Percentiles rank a stretch among this genome's conserved stretches.
These are phyloP conservation scores for Monascus purpureus DNA, from an alignment of 495 filamentous ascomycete genomes.

Conservation along the genomic window DNA sequence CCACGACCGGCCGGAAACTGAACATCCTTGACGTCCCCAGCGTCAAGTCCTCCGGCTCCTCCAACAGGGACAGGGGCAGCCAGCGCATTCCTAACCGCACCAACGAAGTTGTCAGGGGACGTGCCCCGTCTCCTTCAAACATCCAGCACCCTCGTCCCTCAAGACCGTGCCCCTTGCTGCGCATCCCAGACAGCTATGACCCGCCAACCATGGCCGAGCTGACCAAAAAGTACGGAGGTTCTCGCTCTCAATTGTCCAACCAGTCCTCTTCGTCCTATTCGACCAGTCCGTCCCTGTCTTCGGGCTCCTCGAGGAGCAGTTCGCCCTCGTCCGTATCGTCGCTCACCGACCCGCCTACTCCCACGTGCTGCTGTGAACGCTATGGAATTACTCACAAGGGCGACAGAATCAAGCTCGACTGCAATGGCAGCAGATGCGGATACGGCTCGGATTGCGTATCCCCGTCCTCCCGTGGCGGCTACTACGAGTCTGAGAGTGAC, in stretches of 20 bases:
- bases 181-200: conserved; percentile 71
- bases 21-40: conserved; percentile 61
- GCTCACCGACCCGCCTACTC: conserved; percentile 55
- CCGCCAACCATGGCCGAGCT: conserved; percentile 57
- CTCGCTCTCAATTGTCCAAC: conserved; percentile 35
- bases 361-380: conserved; percentile 73
- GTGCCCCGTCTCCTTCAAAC: conserved; percentile 71
- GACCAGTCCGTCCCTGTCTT: conserved; percentile 57
- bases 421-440: conserved; percentile 73
- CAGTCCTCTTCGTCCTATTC: conserved; percentile 61
- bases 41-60: conserved; percentile 19
- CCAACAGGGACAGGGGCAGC: conserved; percentile 16
- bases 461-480: conserved; percentile 36
- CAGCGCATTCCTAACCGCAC: too few relatives aligned
- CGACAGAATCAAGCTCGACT: conserved; percentile 87
- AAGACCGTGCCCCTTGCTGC: conserved; percentile 69
- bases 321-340: conserved; percentile 59
- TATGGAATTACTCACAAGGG: conserved; percentile 92
- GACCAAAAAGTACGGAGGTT: conserved; percentile 53
- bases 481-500: conserved; percentile 45
- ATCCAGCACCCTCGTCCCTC: conserved; percentile 84
- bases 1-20: conserved; percentile 88
- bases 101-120: conserved; percentile 67
- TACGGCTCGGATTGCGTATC: conserved; percentile 71
- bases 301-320: conserved; percentile 58